Conservation (phyloP, 805 yeast genomes). For the Priceomyces medius region DNA sequence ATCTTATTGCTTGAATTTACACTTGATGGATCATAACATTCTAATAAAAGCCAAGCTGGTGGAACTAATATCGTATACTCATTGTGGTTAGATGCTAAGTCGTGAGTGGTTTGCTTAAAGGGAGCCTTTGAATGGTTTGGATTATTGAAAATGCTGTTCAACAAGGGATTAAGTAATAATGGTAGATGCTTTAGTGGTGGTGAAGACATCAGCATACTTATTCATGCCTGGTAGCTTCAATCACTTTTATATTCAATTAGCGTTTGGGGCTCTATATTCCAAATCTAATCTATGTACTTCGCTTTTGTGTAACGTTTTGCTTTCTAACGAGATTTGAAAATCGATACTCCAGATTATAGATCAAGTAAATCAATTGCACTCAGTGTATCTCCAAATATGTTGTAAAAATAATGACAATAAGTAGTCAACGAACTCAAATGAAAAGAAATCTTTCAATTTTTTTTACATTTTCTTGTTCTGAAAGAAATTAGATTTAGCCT, state of each 20-base stretch:
- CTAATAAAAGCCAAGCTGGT: conserved; percentile 45
- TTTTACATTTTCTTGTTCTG: too few species aligned
- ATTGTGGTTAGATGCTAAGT: conserved; percentile 43
- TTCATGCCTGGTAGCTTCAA: neutral
- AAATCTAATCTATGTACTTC: neutral
- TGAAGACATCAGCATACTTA: conserved; percentile 2
- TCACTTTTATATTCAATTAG: neutral
- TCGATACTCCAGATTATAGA: too few species aligned
- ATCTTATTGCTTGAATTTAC: conserved; percentile 20
- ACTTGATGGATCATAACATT: conserved; percentile 28
- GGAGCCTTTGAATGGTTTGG: conserved; percentile 45
- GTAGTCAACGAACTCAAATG: too few species aligned
- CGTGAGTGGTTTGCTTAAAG: conserved; percentile 45
- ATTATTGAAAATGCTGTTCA: conserved; percentile 66
- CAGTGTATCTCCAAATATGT: too few species aligned
- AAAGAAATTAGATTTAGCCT: too few species aligned
- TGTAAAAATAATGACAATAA: too few species aligned
- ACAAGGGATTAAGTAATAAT: conserved; percentile 56
- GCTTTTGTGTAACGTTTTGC: neutral
- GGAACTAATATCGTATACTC: conserved; percentile 68
- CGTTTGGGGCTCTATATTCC: neutral
- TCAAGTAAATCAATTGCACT: too few species aligned
- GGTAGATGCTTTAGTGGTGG: conserved; percentile 43
- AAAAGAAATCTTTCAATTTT: too few species aligned
- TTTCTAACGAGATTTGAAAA: too few species aligned